Evolutionary conservation across 2,329 filamentous ascomycete species (phyloP).

Genomic region (Neoascochyta sp.): DNA sequence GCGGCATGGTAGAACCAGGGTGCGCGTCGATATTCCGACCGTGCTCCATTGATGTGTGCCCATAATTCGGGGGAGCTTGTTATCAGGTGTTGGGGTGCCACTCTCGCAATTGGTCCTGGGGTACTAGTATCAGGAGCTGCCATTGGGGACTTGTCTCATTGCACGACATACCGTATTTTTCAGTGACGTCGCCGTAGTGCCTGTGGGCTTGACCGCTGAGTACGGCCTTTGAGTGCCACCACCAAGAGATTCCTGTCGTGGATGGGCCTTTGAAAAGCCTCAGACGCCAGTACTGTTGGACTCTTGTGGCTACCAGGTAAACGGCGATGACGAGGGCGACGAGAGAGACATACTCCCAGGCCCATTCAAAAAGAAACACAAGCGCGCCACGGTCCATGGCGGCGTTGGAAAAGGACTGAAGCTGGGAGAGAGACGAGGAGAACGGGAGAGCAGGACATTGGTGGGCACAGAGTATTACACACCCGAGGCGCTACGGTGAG

Average conservation of each 20-base stretch:
- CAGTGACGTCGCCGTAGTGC: slow-evolving; percentile 28
- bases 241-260: slow-evolving; percentile 29
- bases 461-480: too few species aligned
- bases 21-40: slow-evolving; percentile 42
- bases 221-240: slow-evolving; percentile 32
- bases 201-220: slow-evolving; percentile 21
- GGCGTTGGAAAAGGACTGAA: too few species aligned
- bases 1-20: slow-evolving; percentile 42
- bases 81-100: slow-evolving; percentile 50
- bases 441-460: too few species aligned
- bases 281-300: slow-evolving; percentile 27
- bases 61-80: slow-evolving; percentile 49
- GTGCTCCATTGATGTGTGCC: slow-evolving; percentile 42
- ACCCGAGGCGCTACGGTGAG: too few species aligned
- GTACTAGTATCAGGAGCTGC: too few species aligned
- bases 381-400: slow-evolving; percentile 9
- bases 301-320: slow-evolving; percentile 17
- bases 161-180: slow-evolving; percentile 32
- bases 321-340: slow-evolving; percentile 8
- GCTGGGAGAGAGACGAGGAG: too few species aligned
- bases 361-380: slow-evolving; percentile 6
- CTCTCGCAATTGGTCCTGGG: slow-evolving; percentile 43
- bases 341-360: slow-evolving; percentile 12
- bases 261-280: slow-evolving; percentile 31
- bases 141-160: too few species aligned